phyloP scores from a whole-genome alignment of 2,329 filamentous ascomycete species.

The Clonostachys solani region DNA sequence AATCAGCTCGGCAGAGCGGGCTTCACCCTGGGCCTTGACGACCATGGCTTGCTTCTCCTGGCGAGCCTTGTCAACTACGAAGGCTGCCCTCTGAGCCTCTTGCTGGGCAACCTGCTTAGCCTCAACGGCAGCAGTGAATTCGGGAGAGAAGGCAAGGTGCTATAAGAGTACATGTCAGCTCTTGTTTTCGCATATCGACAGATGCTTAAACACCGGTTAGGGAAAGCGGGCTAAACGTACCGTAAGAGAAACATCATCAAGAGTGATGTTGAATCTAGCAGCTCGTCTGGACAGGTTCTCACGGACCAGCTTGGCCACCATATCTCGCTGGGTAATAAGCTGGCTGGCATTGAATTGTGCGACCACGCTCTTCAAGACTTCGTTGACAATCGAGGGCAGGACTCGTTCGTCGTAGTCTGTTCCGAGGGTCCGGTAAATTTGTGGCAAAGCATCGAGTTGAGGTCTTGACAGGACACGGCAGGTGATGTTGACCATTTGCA shows the following conservation, averaged over 20 bases:
- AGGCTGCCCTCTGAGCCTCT: slow-evolving; percentile 94
- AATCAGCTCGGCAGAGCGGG: slow-evolving; percentile 93
- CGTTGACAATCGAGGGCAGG: slow-evolving; percentile 95
- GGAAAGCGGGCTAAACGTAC: slow-evolving; percentile 42
- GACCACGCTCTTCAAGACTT: slow-evolving; percentile 97
- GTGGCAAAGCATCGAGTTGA: slow-evolving; percentile 80
- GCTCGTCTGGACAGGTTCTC: slow-evolving; percentile 90
- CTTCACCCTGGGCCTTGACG: slow-evolving; percentile 97
- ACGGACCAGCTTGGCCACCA: slow-evolving; percentile 83
- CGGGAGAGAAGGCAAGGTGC: slow-evolving; percentile 70
- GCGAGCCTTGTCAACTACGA: slow-evolving; percentile 96
- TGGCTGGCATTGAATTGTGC: slow-evolving; percentile 99
- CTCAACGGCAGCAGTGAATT: slow-evolving; percentile 70
- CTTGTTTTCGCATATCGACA: background rate
- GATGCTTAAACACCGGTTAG: background rate
- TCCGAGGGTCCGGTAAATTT: slow-evolving; percentile 95
- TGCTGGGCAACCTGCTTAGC: slow-evolving; percentile 77
- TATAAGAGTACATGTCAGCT: slow-evolving; percentile 18
- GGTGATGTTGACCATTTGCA: slow-evolving; percentile 99
- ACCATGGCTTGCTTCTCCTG: slow-evolving; percentile 99
- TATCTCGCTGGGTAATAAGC: slow-evolving; percentile 98
- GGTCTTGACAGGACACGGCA: slow-evolving; percentile 97
- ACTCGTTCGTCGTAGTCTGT: slow-evolving; percentile 97
- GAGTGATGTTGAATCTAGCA: slow-evolving; percentile 92
- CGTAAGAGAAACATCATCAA: slow-evolving; percentile 96